Evolutionary conservation across 768 basidiomycete genomes (phyloP).

Genomic region (Sistotremastrum suecicum): DNA sequence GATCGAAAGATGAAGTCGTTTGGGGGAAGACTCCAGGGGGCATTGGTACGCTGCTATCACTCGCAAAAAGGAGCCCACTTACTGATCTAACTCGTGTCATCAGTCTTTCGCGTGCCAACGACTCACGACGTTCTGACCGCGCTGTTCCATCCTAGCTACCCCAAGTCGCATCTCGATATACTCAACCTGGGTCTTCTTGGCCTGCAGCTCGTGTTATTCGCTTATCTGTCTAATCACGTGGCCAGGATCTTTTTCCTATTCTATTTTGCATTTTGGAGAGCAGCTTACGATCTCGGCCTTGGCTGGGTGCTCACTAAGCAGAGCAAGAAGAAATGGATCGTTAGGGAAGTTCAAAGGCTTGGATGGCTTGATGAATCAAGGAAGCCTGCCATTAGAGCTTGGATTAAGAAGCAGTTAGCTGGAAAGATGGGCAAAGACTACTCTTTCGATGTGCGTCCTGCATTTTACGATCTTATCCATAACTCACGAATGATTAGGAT

Average conservation of each 20-base stretch:
- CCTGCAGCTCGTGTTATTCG: constrained; percentile 64
- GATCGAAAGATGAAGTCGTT: constrained; percentile 41
- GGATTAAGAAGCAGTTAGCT: constrained; percentile 77
- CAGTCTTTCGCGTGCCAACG: constrained; percentile 88
- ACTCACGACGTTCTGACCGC: constrained; percentile 83
- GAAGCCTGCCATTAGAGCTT: constrained; percentile 47
- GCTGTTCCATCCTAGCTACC: constrained; percentile 67
- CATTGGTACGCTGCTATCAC: constrained; percentile 37
- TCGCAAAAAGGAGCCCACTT: neutral
- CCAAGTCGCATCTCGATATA: constrained; percentile 82
- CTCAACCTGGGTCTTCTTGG: constrained; percentile 71
- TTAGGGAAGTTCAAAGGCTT: constrained; percentile 54
- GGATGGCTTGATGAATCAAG: constrained; percentile 82
- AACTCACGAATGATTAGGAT: constrained; percentile 31
- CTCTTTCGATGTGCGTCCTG: constrained; percentile 64
- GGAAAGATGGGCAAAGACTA: constrained; percentile 95
- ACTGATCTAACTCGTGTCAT: constrained; percentile 1
- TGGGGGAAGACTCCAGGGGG: constrained; percentile 82
- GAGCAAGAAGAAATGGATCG: constrained; percentile 92
- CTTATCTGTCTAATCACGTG: constrained; percentile 38
- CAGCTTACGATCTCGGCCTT: constrained; percentile 83
- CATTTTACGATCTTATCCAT: neutral
- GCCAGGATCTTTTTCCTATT: constrained; percentile 62
- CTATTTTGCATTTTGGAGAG: constrained; percentile 90
- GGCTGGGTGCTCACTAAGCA: constrained; percentile 92